Evolutionary conservation across 768 basidiomycete species (phyloP), one percentile per base, ranked within the genome.

Genomic region (Pleurotus djamor): DNA sequence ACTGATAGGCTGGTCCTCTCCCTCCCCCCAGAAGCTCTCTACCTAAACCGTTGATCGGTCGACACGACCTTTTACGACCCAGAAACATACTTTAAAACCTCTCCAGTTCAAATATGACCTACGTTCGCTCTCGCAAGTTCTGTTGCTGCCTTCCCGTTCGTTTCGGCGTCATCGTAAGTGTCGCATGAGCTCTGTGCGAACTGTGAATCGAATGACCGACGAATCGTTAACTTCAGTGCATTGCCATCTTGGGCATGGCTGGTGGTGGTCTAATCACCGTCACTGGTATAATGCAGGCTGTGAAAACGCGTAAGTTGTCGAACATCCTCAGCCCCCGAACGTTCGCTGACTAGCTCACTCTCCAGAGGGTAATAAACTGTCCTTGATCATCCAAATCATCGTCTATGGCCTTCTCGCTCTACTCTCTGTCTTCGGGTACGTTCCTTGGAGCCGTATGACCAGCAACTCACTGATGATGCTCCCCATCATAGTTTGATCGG

Each of bases 111-210:
- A 63, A 61, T 61, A 77, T 76, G 73, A 69, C 71, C 16, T 66
- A 69, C 58, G 73, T 78, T 61, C 63, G 60, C 47, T 72, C 74
- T 51, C 77, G 79, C 63, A 80, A 72, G 41, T 81, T 80, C 67
- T 81, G 79, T 64, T 79, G 78, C 72, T 81, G 80, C 67, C 74
- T 82, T 52, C 80, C 82, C 7, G 77, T 79, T 37, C 70, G 82
- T 63, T 76, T 74, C 47, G 82, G 80, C 49, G 79, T 78, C 48
- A 69, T 81, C 49, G 79, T 81, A 59, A 63, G 80, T 47, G 45
- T 71, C 28, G 17, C 14, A 13, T 45, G 13, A 36, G 10, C 8
- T 47, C 32, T 41, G 49, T 33, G 21, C 16, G 38, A 13, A 36
- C 14, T 45, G 32, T 9, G 14, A 28, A 52, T 41, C 28, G 33